Evolutionary conservation across 768 basidiomycete genomes (phyloP).

Genomic region (Pleurotus pulmonarius): DNA sequence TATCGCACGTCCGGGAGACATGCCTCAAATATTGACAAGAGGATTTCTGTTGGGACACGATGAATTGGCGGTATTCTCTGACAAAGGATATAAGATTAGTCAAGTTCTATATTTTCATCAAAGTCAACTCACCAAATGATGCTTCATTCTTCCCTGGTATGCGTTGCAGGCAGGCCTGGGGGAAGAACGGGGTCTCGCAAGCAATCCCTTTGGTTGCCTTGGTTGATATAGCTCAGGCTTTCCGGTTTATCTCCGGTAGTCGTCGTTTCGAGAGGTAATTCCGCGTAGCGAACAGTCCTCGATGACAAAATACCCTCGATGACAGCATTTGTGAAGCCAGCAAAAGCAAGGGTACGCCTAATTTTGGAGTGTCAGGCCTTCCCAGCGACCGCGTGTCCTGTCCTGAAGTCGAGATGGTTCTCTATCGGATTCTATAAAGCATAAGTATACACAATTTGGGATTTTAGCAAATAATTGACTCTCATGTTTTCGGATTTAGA

Average conservation of each 20-base stretch:
- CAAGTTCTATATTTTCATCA: too few relatives aligned
- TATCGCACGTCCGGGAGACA: background rate
- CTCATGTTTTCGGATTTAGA: too few relatives aligned
- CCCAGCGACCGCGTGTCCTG: too few relatives aligned
- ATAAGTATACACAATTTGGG: background rate
- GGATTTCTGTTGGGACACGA: background rate
- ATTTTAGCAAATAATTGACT: too few relatives aligned
- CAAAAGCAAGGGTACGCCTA: background rate
- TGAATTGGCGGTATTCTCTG: background rate
- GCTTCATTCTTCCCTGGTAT: too few relatives aligned
- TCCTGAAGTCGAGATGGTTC: too few relatives aligned
- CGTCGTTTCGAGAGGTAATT: background rate
- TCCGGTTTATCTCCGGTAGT: conserved; percentile 6
- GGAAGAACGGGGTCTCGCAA: background rate
- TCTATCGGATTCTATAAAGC: background rate
- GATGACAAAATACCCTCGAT: background rate
- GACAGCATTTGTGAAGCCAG: background rate
- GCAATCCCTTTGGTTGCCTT: background rate
- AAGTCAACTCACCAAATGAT: too few relatives aligned
- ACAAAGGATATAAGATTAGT: too few relatives aligned
- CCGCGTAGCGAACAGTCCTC: conserved; percentile 1
- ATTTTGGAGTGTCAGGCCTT: background rate
- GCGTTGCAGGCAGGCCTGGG: background rate
- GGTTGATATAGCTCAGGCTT: background rate
- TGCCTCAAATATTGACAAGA: background rate